Base-by-base conservation (phyloP, 2,329 filamentous ascomycete species). In the Fusarium sp. region DNA sequence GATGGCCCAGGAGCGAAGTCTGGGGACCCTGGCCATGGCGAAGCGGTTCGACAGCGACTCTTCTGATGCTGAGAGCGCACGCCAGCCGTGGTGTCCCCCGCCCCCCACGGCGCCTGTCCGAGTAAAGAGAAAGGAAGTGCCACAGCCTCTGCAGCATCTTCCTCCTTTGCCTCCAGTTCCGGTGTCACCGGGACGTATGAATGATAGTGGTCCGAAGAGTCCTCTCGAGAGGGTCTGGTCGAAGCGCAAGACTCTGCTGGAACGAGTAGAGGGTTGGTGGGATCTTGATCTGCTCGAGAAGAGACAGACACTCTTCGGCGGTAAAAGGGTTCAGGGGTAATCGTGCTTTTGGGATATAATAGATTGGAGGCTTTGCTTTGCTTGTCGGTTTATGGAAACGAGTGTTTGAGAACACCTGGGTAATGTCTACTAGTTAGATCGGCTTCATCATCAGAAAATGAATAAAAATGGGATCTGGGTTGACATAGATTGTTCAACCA, bases 261-360 rank as follows among this genome's bases (percentile, higher is more conserved):
- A 85, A 43, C 80, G 83, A 25, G 81, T 88, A 33, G 86, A 88
- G 46, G 87, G 87, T 9, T 89, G 87, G 87, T 89, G 87, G 87
- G 87, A 88, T 78, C 78, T 88, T 61, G 85, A 83, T 8, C 76
- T 88, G 61, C 71, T 88, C 60, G 86, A 87, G 32, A 86, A 81
- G 78, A 82, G 85, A 66, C 80, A 81, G 73, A 83, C 80, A 12
- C 63, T 81, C 50, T 78, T 83, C 67, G 77, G 77, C 50, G 76
- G 74, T 32, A 74, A 67, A 71, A 74, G 67, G 42, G 37, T 63
- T 47, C 63, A 67, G 42, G 44, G 61, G 43, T 62, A 72, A 71
- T 64, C 32, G 47, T 64, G 49, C 21, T 67, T 65, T 49, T 42
- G 43, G 47, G 35, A 57, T 32, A 40, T 73, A 72, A 78, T 69